Evolutionary conservation across 352 stramenopile genomes (phyloP).

Genomic region (Globisporangium perplexum): DNA sequence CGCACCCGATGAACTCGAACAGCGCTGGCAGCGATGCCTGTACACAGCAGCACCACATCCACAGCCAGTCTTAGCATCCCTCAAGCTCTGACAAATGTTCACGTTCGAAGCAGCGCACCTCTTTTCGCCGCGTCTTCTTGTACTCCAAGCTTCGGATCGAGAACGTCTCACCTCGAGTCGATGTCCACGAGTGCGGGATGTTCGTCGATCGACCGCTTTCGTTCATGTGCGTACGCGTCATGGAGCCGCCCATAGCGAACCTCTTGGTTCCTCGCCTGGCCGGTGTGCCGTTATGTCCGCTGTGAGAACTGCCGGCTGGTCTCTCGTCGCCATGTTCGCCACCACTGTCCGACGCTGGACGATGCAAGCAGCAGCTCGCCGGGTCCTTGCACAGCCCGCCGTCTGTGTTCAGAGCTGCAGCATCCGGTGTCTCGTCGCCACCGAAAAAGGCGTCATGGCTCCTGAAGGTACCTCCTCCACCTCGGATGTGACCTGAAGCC

Average conservation of each 20-base stretch:
- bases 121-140: slow-evolving; percentile 78
- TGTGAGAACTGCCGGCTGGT: not conserved
- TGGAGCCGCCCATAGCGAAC: slow-evolving; percentile 52
- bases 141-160: slow-evolving; percentile 69
- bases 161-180: slow-evolving; percentile 54
- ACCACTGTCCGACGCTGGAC: not conserved
- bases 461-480: not conserved
- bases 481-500: not conserved
- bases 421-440: slow-evolving; percentile 2
- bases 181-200: slow-evolving; percentile 47
- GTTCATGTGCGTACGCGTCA: slow-evolving; percentile 43
- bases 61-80: not conserved
- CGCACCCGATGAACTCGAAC: slow-evolving; percentile 75
- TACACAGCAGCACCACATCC: not conserved
- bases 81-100: not conserved
- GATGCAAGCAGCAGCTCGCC: slow-evolving; percentile 51
- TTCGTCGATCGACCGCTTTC: slow-evolving; percentile 41
- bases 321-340: not conserved
- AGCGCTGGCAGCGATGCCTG: slow-evolving; percentile 51
- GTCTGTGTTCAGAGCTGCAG: slow-evolving; percentile 20
- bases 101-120: slow-evolving; percentile 22
- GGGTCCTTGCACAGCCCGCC: slow-evolving; percentile 27
- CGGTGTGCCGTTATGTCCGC: not conserved
- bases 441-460: not conserved
- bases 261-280: slow-evolving; percentile 23